Base-by-base conservation (phyloP, 2,329 filamentous ascomycete genomes). In the Aspergillus sp. region DNA sequence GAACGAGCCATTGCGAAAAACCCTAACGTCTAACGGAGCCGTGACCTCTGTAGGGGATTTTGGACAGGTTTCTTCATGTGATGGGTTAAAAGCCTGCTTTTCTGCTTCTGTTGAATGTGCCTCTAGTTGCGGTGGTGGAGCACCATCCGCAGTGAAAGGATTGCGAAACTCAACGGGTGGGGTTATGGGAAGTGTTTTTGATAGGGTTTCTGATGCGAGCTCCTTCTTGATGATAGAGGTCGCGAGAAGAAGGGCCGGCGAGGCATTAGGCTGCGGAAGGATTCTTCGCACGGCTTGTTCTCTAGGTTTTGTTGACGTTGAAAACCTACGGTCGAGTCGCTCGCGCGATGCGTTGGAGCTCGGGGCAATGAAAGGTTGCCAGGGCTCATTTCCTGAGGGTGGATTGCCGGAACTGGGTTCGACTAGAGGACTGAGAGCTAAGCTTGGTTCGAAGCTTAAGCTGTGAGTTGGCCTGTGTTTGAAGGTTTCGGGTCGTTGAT, bases 401-500 rank as follows among this genome's bases (percentile, higher is more conserved):
- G 59, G 52, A 27, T 14, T 47, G 37, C 24, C 27, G 12, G 23
- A 19, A 7, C 44, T 37, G 31, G 55, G 24, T 21, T 52, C 58
- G 21, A 47, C 12, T 12, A 56, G 15, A 27, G 61, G 21, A 35
- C 56, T 17, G 8, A 60, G 56, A 11, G 61, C 58, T 49, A 68
- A 62, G 27, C 61, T 64, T 11, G 67, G 55, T 33, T 69, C 69
- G 21, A 71, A 72, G 27, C 66, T 66, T 15, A 68, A 53, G 44
- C 66, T 68, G 27, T 70, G 67, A n/a, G 69, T 73, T 40, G 73
- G 70, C 41, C 74, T 77, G 54, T 78, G 73, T 58, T 80, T 79
- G 59, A 84, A 74, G 8, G 80, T 82, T 46, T 80, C 81, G 24
- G 82, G 83, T 52, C 85, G 77, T 68, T 87, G 84, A 69, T 87